Evolutionary conservation across 2,329 filamentous ascomycete genomes (phyloP).

Genomic region (Aspergillus fischeri): DNA sequence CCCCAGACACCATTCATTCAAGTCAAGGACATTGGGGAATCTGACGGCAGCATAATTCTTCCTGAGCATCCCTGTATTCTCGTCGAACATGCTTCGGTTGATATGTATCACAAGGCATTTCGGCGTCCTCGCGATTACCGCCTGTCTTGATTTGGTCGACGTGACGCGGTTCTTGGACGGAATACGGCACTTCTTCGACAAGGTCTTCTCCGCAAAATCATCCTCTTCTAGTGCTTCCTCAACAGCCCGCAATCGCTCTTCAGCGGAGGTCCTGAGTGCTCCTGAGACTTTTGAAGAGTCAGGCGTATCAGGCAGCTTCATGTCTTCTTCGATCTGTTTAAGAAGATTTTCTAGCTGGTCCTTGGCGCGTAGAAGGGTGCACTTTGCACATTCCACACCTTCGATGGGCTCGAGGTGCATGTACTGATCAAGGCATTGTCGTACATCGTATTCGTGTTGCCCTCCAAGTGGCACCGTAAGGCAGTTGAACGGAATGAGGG

Average conservation of each 20-base stretch:
- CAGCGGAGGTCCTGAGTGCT: slow-evolving; percentile 40
- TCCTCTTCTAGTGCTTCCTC: slow-evolving; percentile 71
- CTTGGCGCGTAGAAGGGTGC: slow-evolving; percentile 66
- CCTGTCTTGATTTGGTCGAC: slow-evolving; percentile 84
- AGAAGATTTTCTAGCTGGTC: slow-evolving; percentile 49
- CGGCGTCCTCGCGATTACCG: slow-evolving; percentile 77
- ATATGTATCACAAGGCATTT: slow-evolving; percentile 79
- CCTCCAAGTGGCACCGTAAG: slow-evolving; percentile 77
- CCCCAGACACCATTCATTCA: slow-evolving; percentile 82
- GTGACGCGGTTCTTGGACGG: slow-evolving; percentile 64
- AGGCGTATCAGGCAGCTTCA: slow-evolving; percentile 15
- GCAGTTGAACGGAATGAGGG: slow-evolving; percentile 90
- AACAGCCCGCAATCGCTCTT: slow-evolving; percentile 60
- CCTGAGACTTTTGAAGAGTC: slow-evolving; percentile 26
- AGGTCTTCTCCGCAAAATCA: slow-evolving; percentile 68
- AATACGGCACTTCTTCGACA: slow-evolving; percentile 63
- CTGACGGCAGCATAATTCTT: slow-evolving; percentile 79
- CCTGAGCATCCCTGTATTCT: slow-evolving; percentile 69
- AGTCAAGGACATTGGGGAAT: slow-evolving; percentile 70
- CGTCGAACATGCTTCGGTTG: slow-evolving; percentile 88
- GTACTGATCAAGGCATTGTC: slow-evolving; percentile 77
- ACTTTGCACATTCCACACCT: slow-evolving; percentile 87
- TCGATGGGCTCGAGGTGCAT: slow-evolving; percentile 80
- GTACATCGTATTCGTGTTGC: slow-evolving; percentile 64
- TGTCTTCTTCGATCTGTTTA: slow-evolving; percentile 37